Conservation (phyloP, 225 moss, liverwort and hornwort genomes). For the Takakia lepidozioides region DNA sequence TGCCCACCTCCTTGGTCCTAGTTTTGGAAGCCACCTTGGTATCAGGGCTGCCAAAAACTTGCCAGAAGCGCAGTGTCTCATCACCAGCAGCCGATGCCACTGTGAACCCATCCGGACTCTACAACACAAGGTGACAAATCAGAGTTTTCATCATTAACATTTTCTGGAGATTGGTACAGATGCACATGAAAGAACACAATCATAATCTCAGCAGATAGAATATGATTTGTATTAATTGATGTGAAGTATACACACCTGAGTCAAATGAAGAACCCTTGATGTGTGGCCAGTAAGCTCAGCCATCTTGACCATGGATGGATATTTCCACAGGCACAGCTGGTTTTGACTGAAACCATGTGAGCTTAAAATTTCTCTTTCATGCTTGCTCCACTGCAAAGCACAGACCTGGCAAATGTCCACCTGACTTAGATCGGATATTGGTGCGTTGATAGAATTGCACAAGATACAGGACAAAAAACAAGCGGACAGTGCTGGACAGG, state of each 20-base stretch:
- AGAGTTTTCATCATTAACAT: too few relatives aligned
- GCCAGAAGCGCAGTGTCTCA: slow-evolving; percentile 95
- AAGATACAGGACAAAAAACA: too few relatives aligned
- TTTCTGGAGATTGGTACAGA: too few relatives aligned
- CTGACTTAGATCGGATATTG: too few relatives aligned
- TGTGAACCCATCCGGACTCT: slow-evolving; percentile 94
- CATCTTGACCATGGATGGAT: slow-evolving; percentile 94
- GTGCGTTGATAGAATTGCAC: too few relatives aligned
- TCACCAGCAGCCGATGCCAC: slow-evolving; percentile 92
- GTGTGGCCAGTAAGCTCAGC: slow-evolving; percentile 94
- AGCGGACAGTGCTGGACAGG: too few relatives aligned
- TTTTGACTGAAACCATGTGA: slow-evolving; percentile 99
- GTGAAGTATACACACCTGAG: too few relatives aligned
- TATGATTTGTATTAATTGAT: too few relatives aligned
- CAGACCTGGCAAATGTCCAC: too few relatives aligned
- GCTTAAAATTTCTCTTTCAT: slow-evolving; percentile 88
- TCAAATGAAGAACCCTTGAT: slow-evolving; percentile 87
- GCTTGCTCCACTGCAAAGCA: slow-evolving; percentile 92
- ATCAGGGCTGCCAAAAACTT: slow-evolving; percentile 79
- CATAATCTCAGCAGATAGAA: too few relatives aligned
- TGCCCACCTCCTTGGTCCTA: slow-evolving; percentile 46
- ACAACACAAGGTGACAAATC: too few relatives aligned
- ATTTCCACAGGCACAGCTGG: slow-evolving; percentile 93
- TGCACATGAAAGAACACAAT: too few relatives aligned
- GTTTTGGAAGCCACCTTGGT: slow-evolving; percentile 36